Evolutionary conservation across 768 basidiomycete genomes (phyloP), one percentile per base, ranked within the genome.

Genomic region (Phaffia tasmanica): DNA sequence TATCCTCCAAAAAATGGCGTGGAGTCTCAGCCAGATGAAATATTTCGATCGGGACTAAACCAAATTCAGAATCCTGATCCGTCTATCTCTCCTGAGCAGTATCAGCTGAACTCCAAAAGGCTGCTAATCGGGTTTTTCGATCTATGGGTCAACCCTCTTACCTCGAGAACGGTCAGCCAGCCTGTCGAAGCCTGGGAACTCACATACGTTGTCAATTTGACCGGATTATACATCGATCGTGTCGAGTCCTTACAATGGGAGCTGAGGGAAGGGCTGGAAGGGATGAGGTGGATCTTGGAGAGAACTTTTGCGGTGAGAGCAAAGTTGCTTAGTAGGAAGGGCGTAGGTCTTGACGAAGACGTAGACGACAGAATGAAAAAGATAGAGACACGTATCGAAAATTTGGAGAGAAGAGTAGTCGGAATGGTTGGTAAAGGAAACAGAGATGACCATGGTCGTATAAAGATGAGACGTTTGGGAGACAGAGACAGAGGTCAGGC

Each of bases 81-180:
- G 5, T 16, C 61, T 2, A 14, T 32, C n/a, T 3, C 61, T 42
- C 66, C 61, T 8, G 2, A 21, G 1, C 51, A n/a, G 21, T 62
- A 67, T 50, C 61, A 67, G 15, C 18, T 62, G 2, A 56, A 62
- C 29, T 67, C 66, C 1, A 61, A 47, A 6, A 54, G 56, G 11
- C 60, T 67, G 16, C 60, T 67, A 46, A 30, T 47, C 16, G 54
- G 66, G 1, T 62, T 67, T 53, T 67, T 49, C 21, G 30, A 30
- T 0, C 61, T 67, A 21, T 67, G 66, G 66, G 60, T 67, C 50
- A 61, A 67, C 49, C 25, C 15, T 14, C 53, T 60, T n/a, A 46
- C 25, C 19, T 21, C 54, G 21, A 42, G 30, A 42, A 29, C 46
- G 11, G 53, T 62, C n/a, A 14, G 23, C 53, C 30, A 32, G 53